Evolutionary conservation across 2,329 filamentous ascomycete species (phyloP).

Genomic region (Pezizomycotina sp.): DNA sequence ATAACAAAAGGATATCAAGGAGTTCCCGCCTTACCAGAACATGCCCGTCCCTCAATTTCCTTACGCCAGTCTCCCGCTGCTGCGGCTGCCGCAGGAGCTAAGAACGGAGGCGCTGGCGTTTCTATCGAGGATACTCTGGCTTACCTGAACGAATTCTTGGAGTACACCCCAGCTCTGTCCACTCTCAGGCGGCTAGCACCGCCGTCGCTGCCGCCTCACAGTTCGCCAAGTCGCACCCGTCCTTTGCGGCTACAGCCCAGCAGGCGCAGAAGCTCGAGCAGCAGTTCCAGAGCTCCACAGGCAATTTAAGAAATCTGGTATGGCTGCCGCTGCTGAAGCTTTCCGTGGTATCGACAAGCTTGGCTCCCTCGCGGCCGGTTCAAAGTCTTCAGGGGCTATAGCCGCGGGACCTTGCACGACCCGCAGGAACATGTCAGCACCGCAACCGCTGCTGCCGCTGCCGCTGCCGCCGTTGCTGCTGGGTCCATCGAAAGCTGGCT

Average conservation of each 20-base stretch:
- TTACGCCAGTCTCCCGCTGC: too few species aligned
- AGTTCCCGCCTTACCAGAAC: not conserved
- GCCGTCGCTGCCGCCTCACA: slow-evolving; percentile 13
- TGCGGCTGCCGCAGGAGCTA: too few species aligned
- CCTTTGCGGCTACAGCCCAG: too few species aligned
- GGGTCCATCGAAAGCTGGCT: slow-evolving; percentile 15
- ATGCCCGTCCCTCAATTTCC: too few species aligned
- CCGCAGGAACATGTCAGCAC: slow-evolving; percentile 8
- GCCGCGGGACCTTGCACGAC: slow-evolving; percentile 7
- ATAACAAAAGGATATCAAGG: too few species aligned
- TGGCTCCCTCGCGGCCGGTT: not conserved
- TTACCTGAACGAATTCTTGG: slow-evolving; percentile 16
- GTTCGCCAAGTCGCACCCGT: slow-evolving; percentile 11
- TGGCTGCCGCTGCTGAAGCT: slow-evolving; percentile 6
- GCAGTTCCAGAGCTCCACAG: slow-evolving; percentile 6
- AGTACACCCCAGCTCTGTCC: slow-evolving; percentile 17
- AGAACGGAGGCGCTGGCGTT: slow-evolving; percentile 12
- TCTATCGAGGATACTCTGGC: slow-evolving; percentile 16
- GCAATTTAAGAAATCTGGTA: slow-evolving; percentile 6
- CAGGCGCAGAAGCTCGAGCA: too few species aligned
- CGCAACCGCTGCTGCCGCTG: slow-evolving; percentile 14
- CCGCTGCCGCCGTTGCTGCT: slow-evolving; percentile 14
- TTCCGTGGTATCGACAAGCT: not conserved
- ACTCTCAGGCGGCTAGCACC: slow-evolving; percentile 10
- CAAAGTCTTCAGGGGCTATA: slow-evolving; percentile 5